phyloP scores from a whole-genome alignment of 2,329 filamentous ascomycete genomes.

The Pseudocercospora eumusae region DNA sequence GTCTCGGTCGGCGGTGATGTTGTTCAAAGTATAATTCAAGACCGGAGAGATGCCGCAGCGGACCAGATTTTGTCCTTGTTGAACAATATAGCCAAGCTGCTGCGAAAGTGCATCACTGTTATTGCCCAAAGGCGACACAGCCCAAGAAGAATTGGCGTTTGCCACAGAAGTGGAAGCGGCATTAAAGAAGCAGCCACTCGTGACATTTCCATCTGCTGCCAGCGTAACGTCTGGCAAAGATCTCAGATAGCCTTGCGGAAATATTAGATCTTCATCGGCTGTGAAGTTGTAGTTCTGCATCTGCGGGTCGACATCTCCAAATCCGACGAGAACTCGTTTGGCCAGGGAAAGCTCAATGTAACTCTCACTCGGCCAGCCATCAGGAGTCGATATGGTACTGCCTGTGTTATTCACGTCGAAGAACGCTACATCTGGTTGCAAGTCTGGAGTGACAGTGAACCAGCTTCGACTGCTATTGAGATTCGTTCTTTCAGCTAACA shows the following conservation, averaged over 20 bases:
- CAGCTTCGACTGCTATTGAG: constrained; percentile 57
- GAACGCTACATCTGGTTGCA: constrained; percentile 55
- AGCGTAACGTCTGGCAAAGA: constrained; percentile 41
- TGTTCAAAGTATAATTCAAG: constrained; percentile 58
- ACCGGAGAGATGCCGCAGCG: constrained; percentile 63
- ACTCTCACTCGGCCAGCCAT: constrained; percentile 66
- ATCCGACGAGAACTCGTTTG: constrained; percentile 58
- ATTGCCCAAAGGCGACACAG: constrained; percentile 38
- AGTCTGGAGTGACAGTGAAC: constrained; percentile 49
- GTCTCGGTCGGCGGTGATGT: constrained; percentile 53
- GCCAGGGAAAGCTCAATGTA: constrained; percentile 56
- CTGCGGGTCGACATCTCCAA: constrained; percentile 59
- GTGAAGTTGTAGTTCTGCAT: constrained; percentile 58
- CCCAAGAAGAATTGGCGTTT: constrained; percentile 57
- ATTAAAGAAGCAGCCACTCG: constrained; percentile 58
- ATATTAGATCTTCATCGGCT: constrained; percentile 55
- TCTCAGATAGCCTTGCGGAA: constrained; percentile 50
- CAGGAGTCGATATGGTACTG: constrained; percentile 49
- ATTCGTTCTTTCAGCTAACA: constrained; percentile 56
- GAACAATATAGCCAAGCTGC: constrained; percentile 30
- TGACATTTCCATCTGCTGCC: constrained; percentile 46
- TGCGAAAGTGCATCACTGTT: constrained; percentile 16
- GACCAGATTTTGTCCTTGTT: constrained; percentile 46
- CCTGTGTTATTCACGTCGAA: constrained; percentile 47
- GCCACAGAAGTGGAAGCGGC: constrained; percentile 46